Percentiles rank a stretch among this genome's conserved stretches.
phyloP scores from a whole-genome alignment of 305 asterid genomes.

The Fraxinus dipetala region DNA sequence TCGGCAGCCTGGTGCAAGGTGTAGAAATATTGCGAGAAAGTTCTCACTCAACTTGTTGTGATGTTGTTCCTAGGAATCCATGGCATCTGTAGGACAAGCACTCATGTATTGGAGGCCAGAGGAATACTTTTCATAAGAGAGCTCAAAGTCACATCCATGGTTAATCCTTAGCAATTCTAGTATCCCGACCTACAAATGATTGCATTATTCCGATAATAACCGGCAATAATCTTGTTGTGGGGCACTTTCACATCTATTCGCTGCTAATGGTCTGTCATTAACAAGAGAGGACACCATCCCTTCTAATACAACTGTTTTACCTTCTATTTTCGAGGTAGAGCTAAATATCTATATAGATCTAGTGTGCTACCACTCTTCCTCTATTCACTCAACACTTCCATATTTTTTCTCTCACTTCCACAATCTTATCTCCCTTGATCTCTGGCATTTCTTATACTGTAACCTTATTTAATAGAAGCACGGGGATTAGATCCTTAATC shows the following conservation, averaged over 20 bases:
- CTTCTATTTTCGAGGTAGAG: neutral
- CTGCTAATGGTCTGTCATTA: slow-evolving; percentile 1
- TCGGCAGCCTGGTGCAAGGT: neutral
- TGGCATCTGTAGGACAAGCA: neutral
- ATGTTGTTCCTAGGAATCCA: neutral
- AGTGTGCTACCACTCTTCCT: neutral
- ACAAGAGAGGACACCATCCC: neutral
- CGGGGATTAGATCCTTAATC: neutral
- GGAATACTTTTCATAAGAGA: neutral
- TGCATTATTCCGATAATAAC: neutral
- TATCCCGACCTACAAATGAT: neutral
- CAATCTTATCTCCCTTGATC: neutral
- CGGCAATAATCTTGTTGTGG: neutral
- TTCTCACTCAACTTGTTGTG: neutral
- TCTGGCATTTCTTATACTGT: neutral
- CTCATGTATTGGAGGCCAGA: neutral
- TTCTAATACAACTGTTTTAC: slow-evolving; percentile 11
- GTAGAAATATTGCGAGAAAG: neutral
- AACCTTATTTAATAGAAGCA: slow-evolving; percentile 2
- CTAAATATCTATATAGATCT: neutral
- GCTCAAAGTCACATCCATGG: slow-evolving; percentile 12
- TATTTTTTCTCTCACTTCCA: neutral
- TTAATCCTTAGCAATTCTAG: neutral
- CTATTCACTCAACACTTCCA: neutral
- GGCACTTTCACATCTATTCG: slow-evolving; percentile 1